Evolutionary conservation across 495 filamentous ascomycete genomes (phyloP).

Genomic region (Neurospora sp.): DNA sequence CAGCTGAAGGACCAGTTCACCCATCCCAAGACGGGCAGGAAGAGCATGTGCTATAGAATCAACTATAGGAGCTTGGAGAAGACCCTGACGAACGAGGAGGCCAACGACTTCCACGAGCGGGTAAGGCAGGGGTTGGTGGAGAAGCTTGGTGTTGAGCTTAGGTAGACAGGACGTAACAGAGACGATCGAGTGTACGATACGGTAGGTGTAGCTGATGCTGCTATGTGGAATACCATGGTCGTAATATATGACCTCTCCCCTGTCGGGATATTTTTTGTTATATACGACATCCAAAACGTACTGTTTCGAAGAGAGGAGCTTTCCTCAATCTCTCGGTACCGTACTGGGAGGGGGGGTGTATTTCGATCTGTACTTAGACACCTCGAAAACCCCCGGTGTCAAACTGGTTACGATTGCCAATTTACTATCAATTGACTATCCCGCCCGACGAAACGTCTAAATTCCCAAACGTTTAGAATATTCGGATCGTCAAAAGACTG

Average conservation of each 20-base stretch:
- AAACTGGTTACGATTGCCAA: too few relatives aligned
- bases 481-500: too few relatives aligned
- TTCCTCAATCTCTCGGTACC: background rate
- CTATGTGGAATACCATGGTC: background rate
- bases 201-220: background rate
- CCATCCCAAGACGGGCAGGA: slow-evolving; percentile 75
- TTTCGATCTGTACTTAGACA: too few relatives aligned
- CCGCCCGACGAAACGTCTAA: too few relatives aligned
- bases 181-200: background rate
- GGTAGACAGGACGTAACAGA: slow-evolving; percentile 32
- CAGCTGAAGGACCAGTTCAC: slow-evolving; percentile 68
- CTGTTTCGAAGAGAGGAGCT: background rate
- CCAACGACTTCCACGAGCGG: slow-evolving; percentile 61
- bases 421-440: too few relatives aligned
- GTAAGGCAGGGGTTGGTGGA: slow-evolving; percentile 52
- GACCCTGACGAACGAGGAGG: slow-evolving; percentile 73
- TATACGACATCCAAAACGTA: background rate
- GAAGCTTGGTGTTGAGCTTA: slow-evolving; percentile 69
- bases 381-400: too few relatives aligned
- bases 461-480: too few relatives aligned
- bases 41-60: slow-evolving; percentile 84
- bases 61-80: slow-evolving; percentile 84
- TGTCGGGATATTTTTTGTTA: background rate
- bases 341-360: too few relatives aligned
- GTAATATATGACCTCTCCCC: background rate